Percentiles rank a stretch among this genome's conserved stretches.
phyloP scores from a whole-genome alignment of 805 yeast genomes.

The Candida andamanensis region DNA sequence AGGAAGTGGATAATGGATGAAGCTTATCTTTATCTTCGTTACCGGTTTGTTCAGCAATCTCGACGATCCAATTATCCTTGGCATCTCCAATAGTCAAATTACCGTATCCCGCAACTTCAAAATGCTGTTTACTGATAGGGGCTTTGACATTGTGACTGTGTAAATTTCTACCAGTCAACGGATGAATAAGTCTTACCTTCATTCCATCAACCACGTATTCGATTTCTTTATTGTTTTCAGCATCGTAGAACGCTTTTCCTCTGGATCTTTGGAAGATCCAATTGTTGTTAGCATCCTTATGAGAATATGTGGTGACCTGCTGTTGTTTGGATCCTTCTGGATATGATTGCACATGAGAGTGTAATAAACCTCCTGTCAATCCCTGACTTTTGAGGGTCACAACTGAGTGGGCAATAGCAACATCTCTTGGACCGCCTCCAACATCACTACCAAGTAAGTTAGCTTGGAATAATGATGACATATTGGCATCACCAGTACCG shows the following conservation, averaged over 20 bases:
- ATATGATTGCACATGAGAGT: conserved; percentile 42
- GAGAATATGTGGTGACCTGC: conserved; percentile 43
- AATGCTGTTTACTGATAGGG: conserved; percentile 50
- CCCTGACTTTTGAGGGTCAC: conserved; percentile 40
- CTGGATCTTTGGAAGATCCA: conserved; percentile 47
- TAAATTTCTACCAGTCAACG: conserved; percentile 56
- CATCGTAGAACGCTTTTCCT: conserved; percentile 29
- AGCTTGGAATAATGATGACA: conserved; percentile 81
- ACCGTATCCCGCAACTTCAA: conserved; percentile 74
- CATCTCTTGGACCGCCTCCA: conserved; percentile 61
- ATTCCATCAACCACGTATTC: conserved; percentile 53
- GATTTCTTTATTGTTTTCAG: conserved; percentile 23
- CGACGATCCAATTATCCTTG: conserved; percentile 75
- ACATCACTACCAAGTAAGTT: conserved; percentile 63
- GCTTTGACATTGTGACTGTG: conserved; percentile 68
- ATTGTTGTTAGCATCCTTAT: conserved; percentile 42
- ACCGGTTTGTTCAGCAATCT: conserved; percentile 57
- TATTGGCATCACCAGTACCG: conserved; percentile 77
- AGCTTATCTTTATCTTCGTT: conserved; percentile 48
- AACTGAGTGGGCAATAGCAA: conserved; percentile 47
- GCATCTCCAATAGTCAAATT: conserved; percentile 57
- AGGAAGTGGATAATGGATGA: conserved; percentile 80
- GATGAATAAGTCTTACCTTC: conserved; percentile 58
- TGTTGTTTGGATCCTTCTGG: conserved; percentile 47
- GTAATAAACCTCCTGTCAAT: conserved; percentile 41